Evolutionary conservation across 176 grass and related monocot species (phyloP), one percentile per base, ranked within the genome.

Genomic region (Urochloa ruziziensis): DNA sequence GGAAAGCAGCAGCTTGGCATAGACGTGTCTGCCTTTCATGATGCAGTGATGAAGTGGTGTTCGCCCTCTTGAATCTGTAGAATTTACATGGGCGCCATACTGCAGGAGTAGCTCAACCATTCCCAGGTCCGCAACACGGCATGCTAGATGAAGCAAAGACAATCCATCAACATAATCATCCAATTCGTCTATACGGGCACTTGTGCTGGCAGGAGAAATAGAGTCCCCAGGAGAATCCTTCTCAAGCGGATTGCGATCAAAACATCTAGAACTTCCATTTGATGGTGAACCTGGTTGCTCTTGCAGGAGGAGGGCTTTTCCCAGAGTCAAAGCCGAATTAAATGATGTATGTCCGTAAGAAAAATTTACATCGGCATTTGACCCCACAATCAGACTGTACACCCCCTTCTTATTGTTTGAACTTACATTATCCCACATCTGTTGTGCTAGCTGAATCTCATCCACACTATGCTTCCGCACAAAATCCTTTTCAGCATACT

Each of bases 81-180:
- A 81, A 81, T 99, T 99, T 54, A 92, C 69, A 75, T 87, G 91
- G 32, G 97, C 93, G 4, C 97, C 93, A 66, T 99, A 99, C 74
- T 99, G 97, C 87, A 99, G 59, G 42, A 99, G 91, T 36, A 99
- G 91, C 65, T 99, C 97, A 86, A 96, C 87, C 97, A 99, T 96
- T 13, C 97, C 93, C 37, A 99, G 76, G 67, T 99, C 97, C 36
- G 73, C 91, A 27, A 84, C 84, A 14, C 81, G 82, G 53, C 97
- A 99, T 46, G 97, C 97, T 66, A 99, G 80, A 81, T 99, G 97
- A 79, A 99, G 88, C 80, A 99, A 75, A 47, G 93, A 90, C 56
- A 94, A 89, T 27, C 97, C 97, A 47, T 96, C 93, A 4, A 53
- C 66, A 46, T 25, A 84, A 19, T 90, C 96, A 58, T 84, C 90